A percentile compares a stretch with the other conserved stretches of the same genome.
These are phyloP conservation scores for Stagonosporopsis rhizophila DNA, from an alignment of 2,329 filamentous ascomycete genomes.

Conservation along the genomic window DNA sequence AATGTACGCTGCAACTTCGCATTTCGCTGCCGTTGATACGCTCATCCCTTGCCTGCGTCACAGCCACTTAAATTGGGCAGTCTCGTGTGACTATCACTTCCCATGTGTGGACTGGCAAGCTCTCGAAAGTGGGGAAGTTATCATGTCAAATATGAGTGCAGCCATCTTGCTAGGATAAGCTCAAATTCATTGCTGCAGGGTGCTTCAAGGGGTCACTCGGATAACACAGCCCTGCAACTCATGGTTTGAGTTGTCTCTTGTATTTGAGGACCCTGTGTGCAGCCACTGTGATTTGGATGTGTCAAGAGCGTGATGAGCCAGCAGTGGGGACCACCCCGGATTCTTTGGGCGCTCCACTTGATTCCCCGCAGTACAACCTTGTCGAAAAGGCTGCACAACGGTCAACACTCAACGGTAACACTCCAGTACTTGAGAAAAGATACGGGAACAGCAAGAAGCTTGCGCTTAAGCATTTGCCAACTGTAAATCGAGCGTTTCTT, in stretches of 20 bases:
- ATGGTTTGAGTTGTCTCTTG: neutral
- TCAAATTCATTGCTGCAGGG: neutral
- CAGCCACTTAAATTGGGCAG: constrained; percentile 1
- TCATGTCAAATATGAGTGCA: constrained; percentile 12
- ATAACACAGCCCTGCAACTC: neutral
- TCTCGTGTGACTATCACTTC: constrained; percentile 5
- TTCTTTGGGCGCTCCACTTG: constrained; percentile 8
- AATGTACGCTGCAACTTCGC: neutral
- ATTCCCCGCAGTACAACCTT: constrained; percentile 12
- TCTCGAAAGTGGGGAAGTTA: constrained; percentile 18
- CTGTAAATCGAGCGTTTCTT: neutral
- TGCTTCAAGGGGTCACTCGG: neutral
- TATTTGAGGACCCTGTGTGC: neutral
- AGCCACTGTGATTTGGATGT: neutral
- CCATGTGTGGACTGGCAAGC: constrained; percentile 19
- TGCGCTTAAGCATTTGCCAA: neutral
- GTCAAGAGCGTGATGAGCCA: neutral
- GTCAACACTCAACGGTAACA: neutral
- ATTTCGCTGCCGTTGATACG: constrained; percentile 11
- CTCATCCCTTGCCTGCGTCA: constrained; percentile 12
- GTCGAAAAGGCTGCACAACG: neutral
- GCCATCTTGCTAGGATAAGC: constrained; percentile 6
- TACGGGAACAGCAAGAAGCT: constrained; percentile 3
- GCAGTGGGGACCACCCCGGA: constrained; percentile 8
- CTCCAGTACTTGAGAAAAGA: neutral